These are phyloP conservation scores for Macrotyloma uniflorum DNA, from an alignment of 306 rosid genomes.

Conservation along the genomic window DNA sequence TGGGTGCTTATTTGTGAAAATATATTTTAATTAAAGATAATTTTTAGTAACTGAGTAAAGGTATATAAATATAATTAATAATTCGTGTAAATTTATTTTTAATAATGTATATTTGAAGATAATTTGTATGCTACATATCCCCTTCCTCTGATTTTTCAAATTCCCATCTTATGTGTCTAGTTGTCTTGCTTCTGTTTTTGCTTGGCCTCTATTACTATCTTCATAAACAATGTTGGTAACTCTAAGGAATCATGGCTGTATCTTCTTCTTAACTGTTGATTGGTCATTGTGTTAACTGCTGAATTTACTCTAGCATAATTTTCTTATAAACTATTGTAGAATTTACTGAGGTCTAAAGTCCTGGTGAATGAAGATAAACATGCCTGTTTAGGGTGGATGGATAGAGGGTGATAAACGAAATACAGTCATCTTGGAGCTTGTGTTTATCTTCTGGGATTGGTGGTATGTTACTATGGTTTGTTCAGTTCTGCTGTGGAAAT, in stretches of 20 bases:
- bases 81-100: background rate
- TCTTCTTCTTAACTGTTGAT: constrained; percentile 25
- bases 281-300: constrained; percentile 6
- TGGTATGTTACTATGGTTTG: constrained; percentile 63
- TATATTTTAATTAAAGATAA: background rate
- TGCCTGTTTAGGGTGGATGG: constrained; percentile 63
- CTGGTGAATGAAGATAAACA: constrained; percentile 55
- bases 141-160: background rate
- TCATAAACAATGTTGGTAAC: background rate
- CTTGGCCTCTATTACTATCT: constrained; percentile 1
- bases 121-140: background rate
- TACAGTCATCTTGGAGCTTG: constrained; percentile 55
- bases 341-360: constrained; percentile 60
- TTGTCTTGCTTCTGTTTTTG: constrained; percentile 18
- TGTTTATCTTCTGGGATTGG: constrained; percentile 56
- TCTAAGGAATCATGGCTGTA: background rate
- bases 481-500: constrained; percentile 51
- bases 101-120: background rate
- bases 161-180: background rate
- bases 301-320: background rate
- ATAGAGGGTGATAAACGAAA: constrained; percentile 61
- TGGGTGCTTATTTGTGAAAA: background rate
- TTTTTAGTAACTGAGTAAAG: background rate
- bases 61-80: background rate
- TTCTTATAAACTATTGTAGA: constrained; percentile 43